A percentile compares a stretch with the other conserved stretches of the same genome.
These are phyloP conservation scores for Purpureocillium takamizusanense DNA, from an alignment of 2,329 filamentous ascomycete species.

Conservation along the genomic window DNA sequence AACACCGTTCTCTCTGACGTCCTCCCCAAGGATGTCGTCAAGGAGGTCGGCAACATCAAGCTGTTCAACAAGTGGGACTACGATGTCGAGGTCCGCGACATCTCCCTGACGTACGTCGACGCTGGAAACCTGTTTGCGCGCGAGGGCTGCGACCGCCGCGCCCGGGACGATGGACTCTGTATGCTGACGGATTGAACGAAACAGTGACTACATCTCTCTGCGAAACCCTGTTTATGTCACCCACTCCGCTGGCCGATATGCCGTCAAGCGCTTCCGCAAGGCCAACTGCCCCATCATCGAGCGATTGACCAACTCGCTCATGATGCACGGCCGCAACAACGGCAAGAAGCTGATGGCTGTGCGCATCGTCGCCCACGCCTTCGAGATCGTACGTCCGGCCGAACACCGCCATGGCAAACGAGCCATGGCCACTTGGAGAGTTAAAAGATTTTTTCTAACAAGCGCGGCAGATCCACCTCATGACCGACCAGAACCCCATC, in stretches of 20 bases:
- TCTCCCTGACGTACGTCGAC: conserved; percentile 85
- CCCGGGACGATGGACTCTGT: conserved; percentile 1
- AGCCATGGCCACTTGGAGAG: background rate
- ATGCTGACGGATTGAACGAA: conserved; percentile 22
- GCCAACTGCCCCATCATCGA: conserved; percentile 99
- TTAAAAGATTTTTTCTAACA: conserved; percentile 15
- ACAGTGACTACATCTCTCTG: conserved; percentile 99
- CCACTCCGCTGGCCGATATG: conserved; percentile 97
- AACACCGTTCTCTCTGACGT: conserved; percentile 65
- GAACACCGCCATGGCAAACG: background rate
- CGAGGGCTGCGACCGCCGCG: no score
- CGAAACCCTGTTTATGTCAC: conserved; percentile 97
- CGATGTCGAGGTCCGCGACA: conserved; percentile 99
- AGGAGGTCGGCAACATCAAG: conserved; percentile 88
- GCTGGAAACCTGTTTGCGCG: background rate
- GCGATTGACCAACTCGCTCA: conserved; percentile 99
- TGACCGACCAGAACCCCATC: conserved; percentile 99
- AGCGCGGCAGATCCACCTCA: conserved; percentile 80
- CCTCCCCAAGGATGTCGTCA: conserved; percentile 86
- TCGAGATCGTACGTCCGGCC: conserved; percentile 79
- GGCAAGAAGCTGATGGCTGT: conserved; percentile 99
- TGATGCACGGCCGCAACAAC: conserved; percentile 99
- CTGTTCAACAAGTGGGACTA: conserved; percentile 97
- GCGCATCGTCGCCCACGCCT: conserved; percentile 96
- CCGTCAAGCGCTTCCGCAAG: conserved; percentile 99